A percentile compares a stretch with the other conserved stretches of the same genome.
phyloP scores from a whole-genome alignment of 805 yeast species.

The Candida patagonica region DNA sequence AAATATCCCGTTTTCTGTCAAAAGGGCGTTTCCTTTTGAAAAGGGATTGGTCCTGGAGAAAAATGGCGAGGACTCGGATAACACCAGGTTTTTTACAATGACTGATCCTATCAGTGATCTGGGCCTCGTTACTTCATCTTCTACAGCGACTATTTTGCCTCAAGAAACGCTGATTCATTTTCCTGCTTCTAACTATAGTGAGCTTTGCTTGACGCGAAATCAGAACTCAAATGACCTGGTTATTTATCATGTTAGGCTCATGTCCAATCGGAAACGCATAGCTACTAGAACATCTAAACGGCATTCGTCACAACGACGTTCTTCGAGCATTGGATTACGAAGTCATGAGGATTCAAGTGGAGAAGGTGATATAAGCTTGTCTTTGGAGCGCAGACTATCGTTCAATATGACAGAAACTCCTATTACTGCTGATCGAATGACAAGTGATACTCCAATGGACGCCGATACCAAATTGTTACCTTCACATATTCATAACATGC shows the following conservation, averaged over 20 bases:
- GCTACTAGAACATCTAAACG: conserved; percentile 1
- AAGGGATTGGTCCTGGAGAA: conserved; percentile 61
- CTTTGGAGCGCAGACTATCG: conserved; percentile 14
- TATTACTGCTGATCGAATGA: conserved; percentile 11
- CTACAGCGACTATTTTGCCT: conserved; percentile 53
- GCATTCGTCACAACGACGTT: conserved; percentile 11
- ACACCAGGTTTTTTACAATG: conserved; percentile 46
- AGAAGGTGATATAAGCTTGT: conserved; percentile 12
- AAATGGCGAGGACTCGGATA: conserved; percentile 21
- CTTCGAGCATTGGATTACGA: conserved; percentile 9
- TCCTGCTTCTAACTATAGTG: conserved; percentile 35
- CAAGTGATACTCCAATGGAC: conserved; percentile 5
- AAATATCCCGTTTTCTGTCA: conserved; percentile 61
- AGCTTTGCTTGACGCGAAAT: conserved; percentile 50
- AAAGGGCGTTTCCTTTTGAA: conserved; percentile 52
- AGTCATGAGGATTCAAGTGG: conserved; percentile 5
- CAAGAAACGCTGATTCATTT: conserved; percentile 49
- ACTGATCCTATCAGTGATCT: conserved; percentile 69
- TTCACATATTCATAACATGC: conserved; percentile 21
- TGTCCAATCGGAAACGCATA: conserved; percentile 15
- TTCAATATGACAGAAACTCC: conserved; percentile 14
- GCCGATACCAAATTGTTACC: background rate
- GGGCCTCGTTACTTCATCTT: conserved; percentile 61
- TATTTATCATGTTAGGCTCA: conserved; percentile 48
- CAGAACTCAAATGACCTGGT: conserved; percentile 36